These are phyloP conservation scores for Hyparrhenia diplandra DNA, from an alignment of 176 grass and related monocot species.

Conservation along the genomic window DNA sequence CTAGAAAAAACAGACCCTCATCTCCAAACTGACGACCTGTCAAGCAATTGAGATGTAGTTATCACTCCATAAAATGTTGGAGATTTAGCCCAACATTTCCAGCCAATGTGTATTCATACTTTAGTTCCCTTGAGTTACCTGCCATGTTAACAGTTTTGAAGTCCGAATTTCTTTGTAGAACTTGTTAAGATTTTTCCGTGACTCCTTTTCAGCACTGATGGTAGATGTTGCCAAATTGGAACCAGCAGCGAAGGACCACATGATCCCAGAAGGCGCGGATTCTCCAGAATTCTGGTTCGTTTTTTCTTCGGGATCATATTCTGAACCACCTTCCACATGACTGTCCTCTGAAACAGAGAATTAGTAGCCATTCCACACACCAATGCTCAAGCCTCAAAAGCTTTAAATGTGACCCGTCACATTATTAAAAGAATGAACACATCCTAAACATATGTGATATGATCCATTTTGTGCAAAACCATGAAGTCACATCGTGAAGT, in stretches of 20 bases:
- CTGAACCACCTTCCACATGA: constrained; percentile 75
- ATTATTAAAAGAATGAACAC: not conserved
- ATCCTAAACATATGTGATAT: not conserved
- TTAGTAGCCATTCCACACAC: constrained; percentile 39
- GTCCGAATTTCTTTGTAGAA: constrained; percentile 79
- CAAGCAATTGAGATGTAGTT: constrained; percentile 19
- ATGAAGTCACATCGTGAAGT: not conserved
- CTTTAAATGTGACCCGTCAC: not conserved
- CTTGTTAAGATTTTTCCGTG: constrained; percentile 70
- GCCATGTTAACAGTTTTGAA: constrained; percentile 77
- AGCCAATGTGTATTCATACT: not conserved
- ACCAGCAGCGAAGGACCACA: constrained; percentile 77
- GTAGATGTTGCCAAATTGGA: constrained; percentile 60
- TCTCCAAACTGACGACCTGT: constrained; percentile 94
- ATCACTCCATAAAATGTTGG: not conserved
- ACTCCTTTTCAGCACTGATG: constrained; percentile 56
- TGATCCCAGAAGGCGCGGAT: constrained; percentile 35
- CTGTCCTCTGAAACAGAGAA: constrained; percentile 76
- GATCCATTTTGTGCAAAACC: not conserved
- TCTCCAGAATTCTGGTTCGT: constrained; percentile 30
- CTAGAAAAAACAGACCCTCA: constrained; percentile 90
- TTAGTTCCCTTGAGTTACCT: constrained; percentile 45
- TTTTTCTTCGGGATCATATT: constrained; percentile 52
- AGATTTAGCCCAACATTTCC: not conserved
- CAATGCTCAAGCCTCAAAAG: not conserved